These are phyloP conservation scores for Casuarina glauca DNA, from an alignment of 306 rosid genomes.

Conservation along the genomic window DNA sequence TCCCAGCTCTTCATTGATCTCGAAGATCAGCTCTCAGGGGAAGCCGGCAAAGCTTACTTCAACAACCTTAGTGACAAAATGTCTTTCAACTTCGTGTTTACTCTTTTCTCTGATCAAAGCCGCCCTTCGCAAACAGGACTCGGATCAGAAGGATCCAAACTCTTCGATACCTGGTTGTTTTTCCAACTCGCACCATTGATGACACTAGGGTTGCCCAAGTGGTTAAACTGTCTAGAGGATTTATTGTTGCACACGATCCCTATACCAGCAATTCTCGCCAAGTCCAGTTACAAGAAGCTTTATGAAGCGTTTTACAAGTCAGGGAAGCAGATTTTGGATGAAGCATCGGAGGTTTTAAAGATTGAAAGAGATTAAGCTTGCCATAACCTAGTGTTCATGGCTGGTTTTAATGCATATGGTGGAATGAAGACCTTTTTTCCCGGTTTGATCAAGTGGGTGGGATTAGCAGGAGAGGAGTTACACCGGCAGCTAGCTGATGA, in stretches of 20 bases:
- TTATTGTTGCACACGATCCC: slow-evolving; percentile 40
- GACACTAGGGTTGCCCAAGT: slow-evolving; percentile 38
- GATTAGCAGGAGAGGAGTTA: slow-evolving; percentile 40
- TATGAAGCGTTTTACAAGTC: slow-evolving; percentile 33
- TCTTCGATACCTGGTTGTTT: slow-evolving; percentile 43
- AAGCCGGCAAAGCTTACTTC: slow-evolving; percentile 24
- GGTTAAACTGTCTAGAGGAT: slow-evolving; percentile 51
- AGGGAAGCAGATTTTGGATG: slow-evolving; percentile 40
- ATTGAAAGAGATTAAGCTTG: too few relatives aligned
- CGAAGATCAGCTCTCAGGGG: slow-evolving; percentile 26
- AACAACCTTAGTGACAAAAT: slow-evolving; percentile 26
- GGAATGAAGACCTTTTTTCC: slow-evolving; percentile 5
- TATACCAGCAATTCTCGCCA: slow-evolving; percentile 51
- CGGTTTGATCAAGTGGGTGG: slow-evolving; percentile 62
- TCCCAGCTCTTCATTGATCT: slow-evolving; percentile 33
- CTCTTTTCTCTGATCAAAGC: slow-evolving; percentile 32
- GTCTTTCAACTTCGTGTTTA: slow-evolving; percentile 53
- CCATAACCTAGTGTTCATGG: too few relatives aligned
- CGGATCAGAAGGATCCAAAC: slow-evolving; percentile 34
- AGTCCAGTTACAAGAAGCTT: slow-evolving; percentile 50
- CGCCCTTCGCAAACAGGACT: slow-evolving; percentile 29
- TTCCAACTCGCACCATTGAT: slow-evolving; percentile 57
- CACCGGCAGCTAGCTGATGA: slow-evolving; percentile 52
- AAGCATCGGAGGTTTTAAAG: slow-evolving; percentile 40
- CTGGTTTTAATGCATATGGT: too few relatives aligned